phyloP scores from a whole-genome alignment of 176 grass and related monocot species.

The Avena atlantica region DNA sequence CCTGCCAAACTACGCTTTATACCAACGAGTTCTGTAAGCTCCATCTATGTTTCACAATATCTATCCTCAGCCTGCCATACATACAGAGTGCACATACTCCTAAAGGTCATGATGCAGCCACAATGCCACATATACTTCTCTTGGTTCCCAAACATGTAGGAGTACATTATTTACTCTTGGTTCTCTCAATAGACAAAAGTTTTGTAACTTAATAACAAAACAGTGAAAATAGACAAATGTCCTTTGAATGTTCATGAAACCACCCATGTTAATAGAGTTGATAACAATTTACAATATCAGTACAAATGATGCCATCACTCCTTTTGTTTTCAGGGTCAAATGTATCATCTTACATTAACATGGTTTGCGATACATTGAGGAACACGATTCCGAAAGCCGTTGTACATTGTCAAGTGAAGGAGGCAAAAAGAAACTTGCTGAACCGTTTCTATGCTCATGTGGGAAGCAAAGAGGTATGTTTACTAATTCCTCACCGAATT shows the following conservation, averaged over 20 bases:
- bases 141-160: neutral
- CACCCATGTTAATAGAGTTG: neutral
- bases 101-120: neutral
- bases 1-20: neutral
- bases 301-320: constrained; percentile 5
- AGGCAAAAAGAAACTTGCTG: constrained; percentile 86
- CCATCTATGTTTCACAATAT: neutral
- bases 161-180: neutral
- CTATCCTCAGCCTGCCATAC: neutral
- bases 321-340: constrained; percentile 68
- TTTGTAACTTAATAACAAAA: neutral
- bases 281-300: neutral
- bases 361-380: constrained; percentile 93
- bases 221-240: neutral
- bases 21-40: neutral
- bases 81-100: neutral
- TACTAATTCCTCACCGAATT: neutral
- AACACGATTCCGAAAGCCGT: constrained; percentile 95
- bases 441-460: constrained; percentile 98
- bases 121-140: neutral
- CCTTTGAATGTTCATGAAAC: neutral
- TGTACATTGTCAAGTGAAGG: constrained; percentile 95
- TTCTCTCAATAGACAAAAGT: neutral
- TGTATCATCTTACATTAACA: constrained; percentile 91
- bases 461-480: constrained; percentile 89